These are phyloP conservation scores for Baudoinia panamericana DNA, from an alignment of 495 filamentous ascomycete genomes.

Conservation along the genomic window DNA sequence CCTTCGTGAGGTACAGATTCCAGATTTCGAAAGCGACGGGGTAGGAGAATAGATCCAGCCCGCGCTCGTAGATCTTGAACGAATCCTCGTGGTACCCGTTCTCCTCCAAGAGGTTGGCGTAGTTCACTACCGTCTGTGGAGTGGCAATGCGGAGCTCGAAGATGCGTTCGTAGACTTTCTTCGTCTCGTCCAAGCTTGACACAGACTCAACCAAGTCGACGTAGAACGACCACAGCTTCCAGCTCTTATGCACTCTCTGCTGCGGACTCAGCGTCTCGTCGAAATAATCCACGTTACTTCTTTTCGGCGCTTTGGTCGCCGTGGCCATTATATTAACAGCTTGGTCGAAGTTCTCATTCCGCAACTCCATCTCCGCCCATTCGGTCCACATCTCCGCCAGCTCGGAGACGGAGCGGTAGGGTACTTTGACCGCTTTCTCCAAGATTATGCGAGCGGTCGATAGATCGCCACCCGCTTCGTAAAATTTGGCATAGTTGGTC, in stretches of 20 bases:
- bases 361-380: constrained; percentile 96
- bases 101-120: constrained; percentile 90
- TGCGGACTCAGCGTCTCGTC: constrained; percentile 90
- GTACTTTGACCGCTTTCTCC: constrained; percentile 95
- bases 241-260: constrained; percentile 95
- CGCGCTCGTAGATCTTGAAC: constrained; percentile 96
- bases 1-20: constrained; percentile 97
- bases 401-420: constrained; percentile 88
- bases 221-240: constrained; percentile 99
- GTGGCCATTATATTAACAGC: constrained; percentile 95
- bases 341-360: constrained; percentile 88
- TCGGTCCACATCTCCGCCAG: constrained; percentile 97
- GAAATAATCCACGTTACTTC: constrained; percentile 93
- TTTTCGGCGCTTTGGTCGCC: constrained; percentile 86
- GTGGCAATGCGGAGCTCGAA: constrained; percentile 98
- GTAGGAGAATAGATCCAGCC: constrained; percentile 91
- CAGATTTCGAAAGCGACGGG: constrained; percentile 97
- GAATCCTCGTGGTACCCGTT: constrained; percentile 93
- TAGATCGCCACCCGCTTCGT: constrained; percentile 80
- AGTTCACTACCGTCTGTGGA: constrained; percentile 96
- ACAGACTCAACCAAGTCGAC: constrained; percentile 96
- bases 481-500: constrained; percentile 96
- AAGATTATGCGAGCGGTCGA: constrained; percentile 79
- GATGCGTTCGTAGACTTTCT: constrained; percentile 88
- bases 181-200: constrained; percentile 79